A percentile compares a stretch with the other conserved stretches of the same genome.
Conservation (phyloP, 495 filamentous ascomycete genomes). For the Aspergillus sclerotioniger region DNA sequence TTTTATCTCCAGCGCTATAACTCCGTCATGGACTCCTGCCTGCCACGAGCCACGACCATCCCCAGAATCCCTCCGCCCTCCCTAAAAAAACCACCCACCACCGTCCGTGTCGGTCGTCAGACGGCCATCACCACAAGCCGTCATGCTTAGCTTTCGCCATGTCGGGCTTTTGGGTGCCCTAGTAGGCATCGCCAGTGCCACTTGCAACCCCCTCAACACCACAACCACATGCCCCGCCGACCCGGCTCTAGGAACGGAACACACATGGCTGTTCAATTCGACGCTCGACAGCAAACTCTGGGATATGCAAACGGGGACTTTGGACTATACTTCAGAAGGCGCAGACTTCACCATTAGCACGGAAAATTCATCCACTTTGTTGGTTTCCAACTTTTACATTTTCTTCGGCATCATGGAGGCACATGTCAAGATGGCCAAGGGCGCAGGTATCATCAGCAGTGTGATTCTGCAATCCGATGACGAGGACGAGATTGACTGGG, state of each 20-base stretch:
- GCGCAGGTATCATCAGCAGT: constrained; percentile 71
- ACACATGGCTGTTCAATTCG: constrained; percentile 75
- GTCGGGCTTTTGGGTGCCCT: no score
- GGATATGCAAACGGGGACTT: constrained; percentile 59
- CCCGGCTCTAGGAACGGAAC: constrained; percentile 73
- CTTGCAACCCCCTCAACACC: constrained; percentile 62
- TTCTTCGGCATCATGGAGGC: constrained; percentile 71
- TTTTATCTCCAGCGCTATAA: no score
- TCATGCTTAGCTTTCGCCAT: no score
- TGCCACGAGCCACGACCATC: no score
- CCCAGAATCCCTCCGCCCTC: no score
- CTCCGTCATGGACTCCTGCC: no score
- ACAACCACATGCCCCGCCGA: constrained; percentile 64
- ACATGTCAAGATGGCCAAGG: constrained; percentile 62
- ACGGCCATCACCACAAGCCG: no score
- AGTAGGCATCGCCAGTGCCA: constrained; percentile 17
- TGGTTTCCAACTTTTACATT: constrained; percentile 69
- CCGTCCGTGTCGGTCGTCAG: no score
- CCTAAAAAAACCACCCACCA: no score
- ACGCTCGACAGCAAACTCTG: constrained; percentile 58
- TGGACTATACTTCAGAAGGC: constrained; percentile 59
- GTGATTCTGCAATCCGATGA: constrained; percentile 78
- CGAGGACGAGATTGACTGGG: constrained; percentile 87
- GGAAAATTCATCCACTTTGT: constrained; percentile 43
- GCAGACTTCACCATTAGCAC: constrained; percentile 64